These are phyloP conservation scores for Entonaema liquescens DNA, from an alignment of 495 filamentous ascomycete species.

Conservation along the genomic window DNA sequence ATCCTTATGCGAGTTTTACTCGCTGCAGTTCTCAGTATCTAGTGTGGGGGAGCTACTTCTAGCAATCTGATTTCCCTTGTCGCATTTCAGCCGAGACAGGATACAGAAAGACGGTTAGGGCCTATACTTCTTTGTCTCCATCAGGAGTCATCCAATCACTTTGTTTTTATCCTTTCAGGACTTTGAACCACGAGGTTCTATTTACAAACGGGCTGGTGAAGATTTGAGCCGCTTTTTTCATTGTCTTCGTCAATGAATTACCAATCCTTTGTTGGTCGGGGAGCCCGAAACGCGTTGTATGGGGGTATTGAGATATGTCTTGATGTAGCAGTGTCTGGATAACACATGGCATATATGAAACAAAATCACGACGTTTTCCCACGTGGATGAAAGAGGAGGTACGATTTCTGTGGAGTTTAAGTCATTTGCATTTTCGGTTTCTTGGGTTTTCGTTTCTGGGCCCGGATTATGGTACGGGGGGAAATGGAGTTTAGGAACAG, in stretches of 20 bases:
- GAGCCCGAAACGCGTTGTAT: constrained; percentile 6
- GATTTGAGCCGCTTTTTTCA: constrained; percentile 2
- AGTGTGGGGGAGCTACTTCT: neutral
- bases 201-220: constrained; percentile 4
- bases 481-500: neutral
- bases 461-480: neutral
- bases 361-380: neutral
- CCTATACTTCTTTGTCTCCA: constrained; percentile 1
- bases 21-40: neutral
- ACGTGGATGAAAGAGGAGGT: neutral
- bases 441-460: neutral
- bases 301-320: neutral
- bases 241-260: neutral
- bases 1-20: constrained; percentile 23
- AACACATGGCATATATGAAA: neutral
- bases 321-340: neutral
- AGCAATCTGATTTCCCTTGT: neutral
- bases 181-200: neutral
- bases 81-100: constrained; percentile 2
- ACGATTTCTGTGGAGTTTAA: neutral
- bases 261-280: neutral
- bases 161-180: constrained; percentile 8
- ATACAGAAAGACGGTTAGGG: neutral
- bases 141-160: neutral
- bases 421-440: no score